Evolutionary conservation across 208 protist species (phyloP), one percentile per base, ranked within the genome.

Genomic region (Trypanosoma rangeli): DNA sequence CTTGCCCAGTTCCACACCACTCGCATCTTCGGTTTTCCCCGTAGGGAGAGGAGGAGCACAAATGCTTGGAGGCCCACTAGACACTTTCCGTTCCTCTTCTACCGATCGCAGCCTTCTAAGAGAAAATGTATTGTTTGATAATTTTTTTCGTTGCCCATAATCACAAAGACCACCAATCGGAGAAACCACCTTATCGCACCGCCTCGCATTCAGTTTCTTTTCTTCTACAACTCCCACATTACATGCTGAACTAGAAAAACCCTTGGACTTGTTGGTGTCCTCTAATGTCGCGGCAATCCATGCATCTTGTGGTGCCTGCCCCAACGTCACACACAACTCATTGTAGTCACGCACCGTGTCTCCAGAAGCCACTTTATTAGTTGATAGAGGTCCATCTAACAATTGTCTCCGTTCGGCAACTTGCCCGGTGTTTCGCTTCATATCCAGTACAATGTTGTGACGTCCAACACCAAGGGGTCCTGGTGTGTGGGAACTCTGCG

Each of bases 231-330:
- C 8, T 10, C 31, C 60, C 13, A 35, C 50, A 22, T 4, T 20
- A 56, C 24, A 42, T 29, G 28, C 26, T 37, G 28, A 18, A 22
- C 29, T 3, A 0, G 53, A 42, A 1, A 12, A 13, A 7, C 12
- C 15, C 16, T 10, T 8, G 33, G 39, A 2, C 12, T 33, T 39
- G 8, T 31, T 65, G n/a, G 37, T 37, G 15, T 15, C 59, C 5
- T 24, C 59, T 44, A 77, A 54, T 20, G 68, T 57, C 1, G 73
- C 73, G 8, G 48, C 54, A 31, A 92, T 76, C 90, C 86, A 93
- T 15, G 85, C 71, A 35, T 70, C 62, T 46, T 85, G 76, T n/a
- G 90, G 86, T 67, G 67, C 48, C 70, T 92, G 83, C 20, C 79
- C 79, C 29, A 92, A 39, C 31, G 84, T 79, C 24, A 66, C 62